These are phyloP conservation scores for Candida sonorensis DNA, from an alignment of 805 yeast genomes.

Conservation along the genomic window DNA sequence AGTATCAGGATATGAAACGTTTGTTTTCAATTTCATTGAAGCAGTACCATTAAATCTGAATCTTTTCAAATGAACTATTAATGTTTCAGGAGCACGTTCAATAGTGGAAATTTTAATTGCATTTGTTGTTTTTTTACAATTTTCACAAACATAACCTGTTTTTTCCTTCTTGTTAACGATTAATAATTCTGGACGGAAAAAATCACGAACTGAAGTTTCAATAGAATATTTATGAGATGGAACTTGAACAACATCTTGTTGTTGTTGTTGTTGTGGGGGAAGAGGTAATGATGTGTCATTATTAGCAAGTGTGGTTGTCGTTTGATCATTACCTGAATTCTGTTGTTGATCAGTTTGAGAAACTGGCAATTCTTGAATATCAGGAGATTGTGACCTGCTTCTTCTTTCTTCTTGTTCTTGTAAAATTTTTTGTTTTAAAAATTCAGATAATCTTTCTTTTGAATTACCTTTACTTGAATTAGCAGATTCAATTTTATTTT, in stretches of 20 bases:
- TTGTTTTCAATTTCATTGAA: conserved; percentile 81
- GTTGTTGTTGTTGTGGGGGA: conserved; percentile 2
- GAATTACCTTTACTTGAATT: conserved; percentile 17
- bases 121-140: conserved; percentile 67
- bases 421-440: conserved; percentile 23
- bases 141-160: conserved; percentile 82
- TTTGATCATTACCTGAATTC: no score
- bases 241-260: background rate
- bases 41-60: conserved; percentile 77
- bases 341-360: conserved; percentile 4
- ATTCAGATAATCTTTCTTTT: conserved; percentile 20
- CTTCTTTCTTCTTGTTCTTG: conserved; percentile 19
- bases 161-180: conserved; percentile 60
- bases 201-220: conserved; percentile 69
- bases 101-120: conserved; percentile 75
- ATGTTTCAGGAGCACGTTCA: conserved; percentile 79
- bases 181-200: conserved; percentile 76
- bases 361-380: conserved; percentile 6
- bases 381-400: conserved; percentile 22
- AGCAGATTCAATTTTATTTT: conserved; percentile 22
- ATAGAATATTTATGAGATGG: conserved; percentile 45
- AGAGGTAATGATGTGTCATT: conserved; percentile 3
- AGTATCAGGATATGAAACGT: conserved; percentile 71
- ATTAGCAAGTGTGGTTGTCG: conserved; percentile 3
- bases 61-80: conserved; percentile 81